Base-by-base conservation (phyloP, 2,329 filamentous ascomycete species). In the Aspergillus candidus region DNA sequence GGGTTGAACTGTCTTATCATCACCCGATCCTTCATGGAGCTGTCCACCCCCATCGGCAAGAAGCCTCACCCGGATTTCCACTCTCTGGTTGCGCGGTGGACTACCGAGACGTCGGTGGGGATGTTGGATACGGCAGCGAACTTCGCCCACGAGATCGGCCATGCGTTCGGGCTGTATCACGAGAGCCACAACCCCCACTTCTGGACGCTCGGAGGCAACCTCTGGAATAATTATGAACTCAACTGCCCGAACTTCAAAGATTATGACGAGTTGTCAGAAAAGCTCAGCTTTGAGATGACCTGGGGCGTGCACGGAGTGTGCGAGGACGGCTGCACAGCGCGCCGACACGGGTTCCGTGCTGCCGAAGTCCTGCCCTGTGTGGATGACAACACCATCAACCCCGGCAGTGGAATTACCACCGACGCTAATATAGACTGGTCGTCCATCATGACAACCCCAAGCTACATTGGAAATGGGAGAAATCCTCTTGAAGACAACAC, bases 101-200 rank as follows among this genome's bases (percentile, higher is more conserved):
- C 22, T 10, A 27, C 22, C 7, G 22, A 27, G 2, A 3, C 6
- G 7, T 8, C 13, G 12, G 1, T 6, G 10, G 13, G 18, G 2
- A 11, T 11, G 12, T 1, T 22, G 13, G 10, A 10, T 3, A 17
- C 18, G 5, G 6, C 27, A 10, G n/a, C 11, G 6, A 45, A 38
- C 13, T 11, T 43, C 36, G 44, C 49, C 3, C 49, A 51, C 15
- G 43, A 47, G 22, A 14, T 51, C 30, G 49, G 47, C 10, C 49
- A 51, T 35, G 22, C 17, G 6, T 49, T 40, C 17, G 49, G 49
- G 8, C 27, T 51, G 3, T 3, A n/a, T 0, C 49, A 51, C 31
- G 41, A 51, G 18, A 43, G 47, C 18, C 49, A 51, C 18, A 30
- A 40, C 4, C 40, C 37, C 6, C n/a, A 10, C 11, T 32, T 45